phyloP scores from a whole-genome alignment of 805 yeast species.

The Candida sithepensis region DNA sequence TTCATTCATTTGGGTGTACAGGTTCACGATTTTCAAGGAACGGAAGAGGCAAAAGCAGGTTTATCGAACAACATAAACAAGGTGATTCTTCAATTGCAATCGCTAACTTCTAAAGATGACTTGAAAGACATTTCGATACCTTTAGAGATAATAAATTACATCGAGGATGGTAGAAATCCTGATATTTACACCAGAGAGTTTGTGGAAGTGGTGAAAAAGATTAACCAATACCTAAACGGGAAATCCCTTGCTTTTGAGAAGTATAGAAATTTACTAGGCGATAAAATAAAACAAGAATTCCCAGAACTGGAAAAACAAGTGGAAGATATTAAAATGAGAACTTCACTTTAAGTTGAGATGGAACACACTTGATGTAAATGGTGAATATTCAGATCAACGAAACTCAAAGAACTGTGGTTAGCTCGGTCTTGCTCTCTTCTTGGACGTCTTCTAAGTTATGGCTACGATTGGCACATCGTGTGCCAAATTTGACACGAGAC shows the following conservation, averaged over 20 bases:
- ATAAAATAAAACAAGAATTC: conserved; percentile 68
- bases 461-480: no score
- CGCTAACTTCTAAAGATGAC: conserved; percentile 28
- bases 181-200: conserved; percentile 96
- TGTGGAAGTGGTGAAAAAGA: conserved; percentile 86
- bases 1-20: conserved; percentile 86
- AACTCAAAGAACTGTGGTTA: no score
- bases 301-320: conserved; percentile 68
- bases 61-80: conserved; percentile 41
- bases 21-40: conserved; percentile 91
- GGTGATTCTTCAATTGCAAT: conserved; percentile 37
- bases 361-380: not conserved
- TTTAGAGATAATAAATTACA: conserved; percentile 81
- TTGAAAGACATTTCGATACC: conserved; percentile 55
- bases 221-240: conserved; percentile 85
- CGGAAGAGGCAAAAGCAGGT: conserved; percentile 70
- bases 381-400: not conserved
- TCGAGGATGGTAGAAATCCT: conserved; percentile 95
- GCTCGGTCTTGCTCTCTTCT: no score
- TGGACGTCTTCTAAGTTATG: no score
- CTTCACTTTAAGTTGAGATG: not conserved
- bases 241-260: conserved; percentile 59
- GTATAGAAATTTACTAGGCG: conserved; percentile 63
- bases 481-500: no score
- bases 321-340: conserved; percentile 42